Base-by-base conservation (phyloP, 2,329 filamentous ascomycete species). In the Endothia cerciana region DNA sequence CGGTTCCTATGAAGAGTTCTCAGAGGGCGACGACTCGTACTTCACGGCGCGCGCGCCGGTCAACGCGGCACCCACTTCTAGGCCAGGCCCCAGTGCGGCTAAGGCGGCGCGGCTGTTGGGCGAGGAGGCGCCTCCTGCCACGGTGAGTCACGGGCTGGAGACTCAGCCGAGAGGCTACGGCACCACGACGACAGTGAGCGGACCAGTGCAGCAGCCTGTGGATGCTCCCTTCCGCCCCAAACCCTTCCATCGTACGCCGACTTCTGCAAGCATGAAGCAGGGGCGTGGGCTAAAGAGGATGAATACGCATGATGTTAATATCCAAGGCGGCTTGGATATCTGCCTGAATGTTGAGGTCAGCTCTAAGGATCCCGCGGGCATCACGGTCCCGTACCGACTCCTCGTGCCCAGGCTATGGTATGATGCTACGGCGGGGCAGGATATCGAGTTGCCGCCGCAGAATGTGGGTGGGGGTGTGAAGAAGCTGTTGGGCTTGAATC, bases 321-420 rank as follows among this genome's bases (percentile, higher is more conserved):
- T 97, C 0, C 87, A 95, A 74, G 91, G 90, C 38, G 93, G 93
- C 0, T 81, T 99, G 11, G 93, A 97, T 70, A 89, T 99, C 43
- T 91, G 88, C 60, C 79, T 99, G 53, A 97, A 97, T 72, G 88
- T 97, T 69, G 95, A 99, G 78, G 88, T 97, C 68, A 93, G 90
- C 72, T 86, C 91, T 55, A 88, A 87, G 69, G 93, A 99, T 72
- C 94, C 95, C 0, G 85, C 91, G 0, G 96, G 95, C 17, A 93
- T 92, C 69, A 99, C 95, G 0, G 87, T 88, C 60, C 92, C 93
- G 10, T 99, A 99, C 76, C 85, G 93, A 47, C 80, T 99, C 5
- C 84, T 98, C 1, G 89, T 99, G 5, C 95, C 96, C 13, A 87
- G 88, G 62, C 80, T 99, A 61, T 85, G 83, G 77, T 89, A 89